Conservation (phyloP, 441 rosid genomes). For the Francoa sonchifolia region DNA sequence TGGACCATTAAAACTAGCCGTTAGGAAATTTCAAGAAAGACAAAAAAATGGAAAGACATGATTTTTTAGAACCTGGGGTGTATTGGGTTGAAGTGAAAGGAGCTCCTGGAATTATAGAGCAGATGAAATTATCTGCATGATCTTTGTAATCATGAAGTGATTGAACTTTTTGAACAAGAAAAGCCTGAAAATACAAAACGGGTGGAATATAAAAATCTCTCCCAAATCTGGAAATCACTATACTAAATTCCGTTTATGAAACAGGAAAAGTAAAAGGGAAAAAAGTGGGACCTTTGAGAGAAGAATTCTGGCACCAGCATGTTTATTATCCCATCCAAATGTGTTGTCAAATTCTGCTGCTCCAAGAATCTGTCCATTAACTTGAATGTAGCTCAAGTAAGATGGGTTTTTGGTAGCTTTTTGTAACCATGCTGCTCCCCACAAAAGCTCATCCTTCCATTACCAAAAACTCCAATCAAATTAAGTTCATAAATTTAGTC, state of each 20-base stretch:
- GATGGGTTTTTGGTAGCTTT: slow-evolving; percentile 44
- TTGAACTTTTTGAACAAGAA: slow-evolving; percentile 41
- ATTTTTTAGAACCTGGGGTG: slow-evolving; percentile 32
- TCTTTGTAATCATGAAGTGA: slow-evolving; percentile 53
- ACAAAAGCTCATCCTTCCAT: slow-evolving; percentile 52
- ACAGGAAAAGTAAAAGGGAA: neutral
- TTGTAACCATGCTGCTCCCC: slow-evolving; percentile 73
- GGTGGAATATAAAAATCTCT: no score
- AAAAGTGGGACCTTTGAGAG: slow-evolving; percentile 41
- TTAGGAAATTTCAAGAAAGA: no score
- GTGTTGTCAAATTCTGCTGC: slow-evolving; percentile 50
- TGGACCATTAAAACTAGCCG: slow-evolving; percentile 17
- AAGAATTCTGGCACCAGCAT: slow-evolving; percentile 57
- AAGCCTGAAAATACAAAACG: slow-evolving; percentile 27
- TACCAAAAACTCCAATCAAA: neutral
- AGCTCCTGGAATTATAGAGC: slow-evolving; percentile 54
- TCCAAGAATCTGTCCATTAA: slow-evolving; percentile 44
- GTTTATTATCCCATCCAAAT: slow-evolving; percentile 70
- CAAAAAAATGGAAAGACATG: neutral
- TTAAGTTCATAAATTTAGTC: neutral
- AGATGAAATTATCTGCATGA: slow-evolving; percentile 57
- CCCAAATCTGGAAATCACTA: no score
- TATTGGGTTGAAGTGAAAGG: slow-evolving; percentile 41
- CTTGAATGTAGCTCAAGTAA: slow-evolving; percentile 42
- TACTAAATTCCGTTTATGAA: neutral